Evolutionary conservation across 805 yeast genomes (phyloP).

Genomic region (Nakazawaea ishiwadae): DNA sequence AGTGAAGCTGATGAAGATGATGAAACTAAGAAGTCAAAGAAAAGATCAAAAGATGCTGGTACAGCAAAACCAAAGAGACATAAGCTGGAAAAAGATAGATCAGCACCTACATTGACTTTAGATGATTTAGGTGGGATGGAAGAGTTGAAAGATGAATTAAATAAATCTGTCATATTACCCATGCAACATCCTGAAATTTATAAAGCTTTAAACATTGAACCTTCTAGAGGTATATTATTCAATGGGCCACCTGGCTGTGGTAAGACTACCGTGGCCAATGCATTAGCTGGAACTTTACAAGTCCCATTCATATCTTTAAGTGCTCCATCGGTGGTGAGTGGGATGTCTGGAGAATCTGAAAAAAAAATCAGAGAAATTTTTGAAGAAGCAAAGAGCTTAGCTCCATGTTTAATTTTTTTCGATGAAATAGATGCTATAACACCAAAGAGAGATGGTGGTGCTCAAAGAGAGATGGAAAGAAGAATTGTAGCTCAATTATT

Average conservation of each 20-base stretch:
- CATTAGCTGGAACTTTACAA: conserved; percentile 89
- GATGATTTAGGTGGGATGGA: conserved; percentile 88
- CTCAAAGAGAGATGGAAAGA: conserved; percentile 96
- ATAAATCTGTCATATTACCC: conserved; percentile 91
- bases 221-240: conserved; percentile 88
- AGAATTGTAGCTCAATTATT: conserved; percentile 93
- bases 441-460: conserved; percentile 96
- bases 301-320: conserved; percentile 89
- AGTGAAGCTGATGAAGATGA: conserved; percentile 12
- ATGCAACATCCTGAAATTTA: conserved; percentile 92
- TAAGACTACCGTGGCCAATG: conserved; percentile 93
- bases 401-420: conserved; percentile 89
- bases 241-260: conserved; percentile 99
- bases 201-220: conserved; percentile 82
- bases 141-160: conserved; percentile 73
- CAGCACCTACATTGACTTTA: conserved; percentile 65
- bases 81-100: conserved; percentile 48
- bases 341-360: conserved; percentile 99
- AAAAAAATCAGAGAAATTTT: conserved; percentile 89
- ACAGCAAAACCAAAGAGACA: conserved; percentile 20
- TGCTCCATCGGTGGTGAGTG: conserved; percentile 95
- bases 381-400: conserved; percentile 84
- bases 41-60: conserved; percentile 43
- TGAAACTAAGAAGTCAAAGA: conserved; percentile 35
- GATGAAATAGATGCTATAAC: conserved; percentile 98